phyloP scores from a whole-genome alignment of 164 flowering plant genomes.

The Saururus chinensis region DNA sequence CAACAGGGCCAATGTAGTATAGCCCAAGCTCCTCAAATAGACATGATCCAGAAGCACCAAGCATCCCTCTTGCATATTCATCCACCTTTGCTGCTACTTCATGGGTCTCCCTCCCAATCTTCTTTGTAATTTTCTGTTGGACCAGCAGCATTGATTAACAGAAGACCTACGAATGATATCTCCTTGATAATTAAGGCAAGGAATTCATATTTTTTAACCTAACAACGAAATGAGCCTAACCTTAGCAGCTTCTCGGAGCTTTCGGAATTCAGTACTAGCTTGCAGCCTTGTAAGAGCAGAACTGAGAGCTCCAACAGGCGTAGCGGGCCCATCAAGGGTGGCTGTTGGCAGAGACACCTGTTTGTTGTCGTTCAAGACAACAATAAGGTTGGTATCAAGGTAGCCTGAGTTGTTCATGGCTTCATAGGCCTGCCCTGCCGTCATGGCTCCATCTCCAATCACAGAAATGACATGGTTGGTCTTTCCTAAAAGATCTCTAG shows the following conservation, averaged over 20 bases:
- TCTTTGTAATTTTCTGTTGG: slow-evolving; percentile 54
- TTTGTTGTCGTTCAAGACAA: slow-evolving; percentile 72
- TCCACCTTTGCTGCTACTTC: slow-evolving; percentile 80
- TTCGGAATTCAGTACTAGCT: slow-evolving; percentile 62
- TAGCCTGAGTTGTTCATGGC: slow-evolving; percentile 94
- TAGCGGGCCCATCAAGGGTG: slow-evolving; percentile 84
- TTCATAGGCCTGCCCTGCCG: slow-evolving; percentile 98
- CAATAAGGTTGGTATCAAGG: slow-evolving; percentile 70
- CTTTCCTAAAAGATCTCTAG: slow-evolving; percentile 72
- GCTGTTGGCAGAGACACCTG: slow-evolving; percentile 97
- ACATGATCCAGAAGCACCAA: slow-evolving; percentile 59
- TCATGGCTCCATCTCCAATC: slow-evolving; percentile 98
- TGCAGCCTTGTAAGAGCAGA: slow-evolving; percentile 57
- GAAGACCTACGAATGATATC: neutral
- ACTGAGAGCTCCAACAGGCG: slow-evolving; percentile 91
- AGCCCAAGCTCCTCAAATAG: slow-evolving; percentile 86
- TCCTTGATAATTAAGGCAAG: neutral
- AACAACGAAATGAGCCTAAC: slow-evolving; percentile 16
- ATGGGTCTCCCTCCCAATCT: slow-evolving; percentile 59
- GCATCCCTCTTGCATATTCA: slow-evolving; percentile 77
- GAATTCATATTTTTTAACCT: too few species aligned
- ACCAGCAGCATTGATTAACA: neutral
- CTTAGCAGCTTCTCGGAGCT: slow-evolving; percentile 25
- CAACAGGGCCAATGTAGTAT: slow-evolving; percentile 87
- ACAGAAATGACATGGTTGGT: slow-evolving; percentile 71